A percentile compares a stretch with the other conserved stretches of the same genome.
phyloP scores from a whole-genome alignment of 179 eudicot genomes.

The Spergularia azorica region DNA sequence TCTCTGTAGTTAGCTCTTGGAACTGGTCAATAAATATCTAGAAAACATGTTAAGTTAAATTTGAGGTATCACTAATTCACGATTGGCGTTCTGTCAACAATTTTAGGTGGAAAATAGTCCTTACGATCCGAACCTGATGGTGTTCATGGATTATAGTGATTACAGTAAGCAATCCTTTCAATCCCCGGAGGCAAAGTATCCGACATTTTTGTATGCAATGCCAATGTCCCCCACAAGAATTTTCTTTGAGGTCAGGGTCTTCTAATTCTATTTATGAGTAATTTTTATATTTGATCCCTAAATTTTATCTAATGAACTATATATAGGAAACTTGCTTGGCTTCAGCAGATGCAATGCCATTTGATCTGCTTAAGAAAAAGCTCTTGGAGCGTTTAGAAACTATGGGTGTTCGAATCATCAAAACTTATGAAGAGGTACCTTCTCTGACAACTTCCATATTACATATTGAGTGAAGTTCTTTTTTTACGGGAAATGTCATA shows the following conservation, averaged over 20 bases:
- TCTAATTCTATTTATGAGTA: not conserved
- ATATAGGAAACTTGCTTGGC: conserved; percentile 97
- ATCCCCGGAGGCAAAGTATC: conserved; percentile 65
- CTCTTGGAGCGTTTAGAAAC: conserved; percentile 81
- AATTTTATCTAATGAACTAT: conserved; percentile 8
- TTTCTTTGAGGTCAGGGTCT: conserved; percentile 78
- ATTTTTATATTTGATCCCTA: conserved; percentile 2
- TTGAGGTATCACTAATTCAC: not conserved
- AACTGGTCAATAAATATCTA: not conserved
- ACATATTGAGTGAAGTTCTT: not conserved
- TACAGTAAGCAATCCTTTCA: conserved; percentile 47
- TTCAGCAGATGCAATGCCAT: conserved; percentile 94
- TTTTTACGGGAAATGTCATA: not conserved
- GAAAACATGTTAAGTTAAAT: not conserved
- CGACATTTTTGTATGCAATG: conserved; percentile 95
- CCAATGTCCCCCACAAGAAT: conserved; percentile 87
- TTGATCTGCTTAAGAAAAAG: conserved; percentile 75
- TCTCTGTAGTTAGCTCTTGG: not conserved
- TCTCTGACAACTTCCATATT: not conserved
- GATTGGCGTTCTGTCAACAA: not conserved
- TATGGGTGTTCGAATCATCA: conserved; percentile 66
- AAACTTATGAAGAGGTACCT: conserved; percentile 87
- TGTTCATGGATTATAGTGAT: conserved; percentile 97
- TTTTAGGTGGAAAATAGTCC: conserved; percentile 86
- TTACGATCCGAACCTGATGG: conserved; percentile 89